Conservation (phyloP, 2,329 filamentous ascomycete genomes). For the Aspergillus arachidicola region DNA sequence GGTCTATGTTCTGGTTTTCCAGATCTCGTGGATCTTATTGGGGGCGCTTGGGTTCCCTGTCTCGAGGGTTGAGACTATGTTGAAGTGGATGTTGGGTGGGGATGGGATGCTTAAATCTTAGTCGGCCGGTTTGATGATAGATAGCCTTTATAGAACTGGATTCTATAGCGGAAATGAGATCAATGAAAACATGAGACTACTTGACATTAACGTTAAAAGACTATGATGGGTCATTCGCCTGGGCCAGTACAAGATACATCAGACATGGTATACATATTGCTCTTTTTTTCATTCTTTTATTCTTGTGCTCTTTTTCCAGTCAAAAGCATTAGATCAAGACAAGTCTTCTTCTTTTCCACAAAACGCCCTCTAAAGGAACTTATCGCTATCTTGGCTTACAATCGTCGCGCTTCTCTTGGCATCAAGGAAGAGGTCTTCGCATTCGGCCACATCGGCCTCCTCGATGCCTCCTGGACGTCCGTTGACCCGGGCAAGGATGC, state of each 20-base stretch:
- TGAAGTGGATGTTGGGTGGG: slow-evolving; percentile 1
- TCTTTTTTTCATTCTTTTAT: slow-evolving; percentile 6
- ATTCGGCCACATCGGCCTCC: slow-evolving; percentile 75
- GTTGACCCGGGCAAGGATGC: slow-evolving; percentile 85
- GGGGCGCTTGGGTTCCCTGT: slow-evolving; percentile 10
- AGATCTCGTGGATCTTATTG: slow-evolving; percentile 21
- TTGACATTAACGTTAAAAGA: slow-evolving; percentile 23
- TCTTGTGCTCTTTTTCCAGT: slow-evolving; percentile 2
- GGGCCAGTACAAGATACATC: slow-evolving; percentile 20
- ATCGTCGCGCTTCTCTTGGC: slow-evolving; percentile 75
- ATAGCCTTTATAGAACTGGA: neutral
- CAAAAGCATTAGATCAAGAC: slow-evolving; percentile 11
- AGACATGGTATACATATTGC: slow-evolving; percentile 26
- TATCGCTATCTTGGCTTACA: slow-evolving; percentile 65
- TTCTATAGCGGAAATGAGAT: slow-evolving; percentile 4
- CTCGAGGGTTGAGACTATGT: slow-evolving; percentile 6
- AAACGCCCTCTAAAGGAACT: slow-evolving; percentile 57
- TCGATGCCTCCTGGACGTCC: slow-evolving; percentile 73
- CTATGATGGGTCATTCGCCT: slow-evolving; percentile 18
- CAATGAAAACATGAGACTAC: neutral
- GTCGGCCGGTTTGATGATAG: neutral
- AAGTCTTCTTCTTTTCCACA: slow-evolving; percentile 14
- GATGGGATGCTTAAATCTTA: neutral
- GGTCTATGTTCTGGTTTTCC: slow-evolving; percentile 24
- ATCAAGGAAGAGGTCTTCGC: slow-evolving; percentile 82